Conservation (phyloP, 306 rosid species). For the Malus asiatica region DNA sequence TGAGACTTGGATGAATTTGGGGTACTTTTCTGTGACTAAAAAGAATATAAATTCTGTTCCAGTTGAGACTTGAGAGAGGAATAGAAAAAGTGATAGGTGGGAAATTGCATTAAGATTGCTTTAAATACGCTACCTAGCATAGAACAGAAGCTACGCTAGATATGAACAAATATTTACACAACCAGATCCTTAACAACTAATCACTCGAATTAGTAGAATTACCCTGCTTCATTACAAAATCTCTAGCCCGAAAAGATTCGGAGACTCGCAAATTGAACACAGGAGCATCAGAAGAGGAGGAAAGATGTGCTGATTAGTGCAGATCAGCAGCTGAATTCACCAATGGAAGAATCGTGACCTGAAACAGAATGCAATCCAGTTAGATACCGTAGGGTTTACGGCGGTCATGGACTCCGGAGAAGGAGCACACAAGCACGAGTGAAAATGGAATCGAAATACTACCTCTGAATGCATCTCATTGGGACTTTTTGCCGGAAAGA, state of each 20-base stretch:
- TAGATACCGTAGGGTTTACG: neutral
- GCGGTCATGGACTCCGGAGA: neutral
- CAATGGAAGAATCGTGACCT: neutral
- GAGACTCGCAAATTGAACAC: too few species aligned
- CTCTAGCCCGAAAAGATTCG: neutral
- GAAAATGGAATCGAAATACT: slow-evolving; percentile 10
- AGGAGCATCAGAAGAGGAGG: neutral
- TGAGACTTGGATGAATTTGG: too few species aligned
- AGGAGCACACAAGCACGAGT: neutral
- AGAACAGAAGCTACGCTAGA: slow-evolving; percentile 8
- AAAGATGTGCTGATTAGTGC: neutral
- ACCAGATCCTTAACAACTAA: neutral
- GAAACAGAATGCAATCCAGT: neutral
- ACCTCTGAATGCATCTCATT: slow-evolving; percentile 45
- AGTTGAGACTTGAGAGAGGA: neutral
- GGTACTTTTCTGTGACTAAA: too few species aligned
- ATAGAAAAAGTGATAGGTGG: neutral
- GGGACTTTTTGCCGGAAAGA: slow-evolving; percentile 65
- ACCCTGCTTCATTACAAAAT: neutral
- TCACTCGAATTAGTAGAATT: neutral
- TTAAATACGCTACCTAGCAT: neutral
- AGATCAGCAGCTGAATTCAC: slow-evolving; percentile 11
- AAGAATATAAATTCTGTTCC: too few species aligned
- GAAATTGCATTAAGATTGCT: too few species aligned
- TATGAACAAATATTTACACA: slow-evolving; percentile 40